Conservation (phyloP, 108 stramenopile genomes). For the Conticribra weissflogii region DNA sequence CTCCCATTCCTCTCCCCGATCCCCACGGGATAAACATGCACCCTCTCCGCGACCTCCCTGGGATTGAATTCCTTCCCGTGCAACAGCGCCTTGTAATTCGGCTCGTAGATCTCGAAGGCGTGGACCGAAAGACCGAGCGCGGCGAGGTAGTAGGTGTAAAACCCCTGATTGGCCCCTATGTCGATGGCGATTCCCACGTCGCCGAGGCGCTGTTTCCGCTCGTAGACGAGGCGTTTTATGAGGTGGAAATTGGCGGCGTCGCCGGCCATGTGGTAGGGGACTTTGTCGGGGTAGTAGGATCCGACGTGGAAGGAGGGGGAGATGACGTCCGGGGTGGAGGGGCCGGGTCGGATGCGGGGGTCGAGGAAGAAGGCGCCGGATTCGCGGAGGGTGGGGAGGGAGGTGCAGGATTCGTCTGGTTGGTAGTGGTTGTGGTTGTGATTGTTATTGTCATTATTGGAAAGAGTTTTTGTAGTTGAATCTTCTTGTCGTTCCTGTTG, state of each 20-base stretch:
- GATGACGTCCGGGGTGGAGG: conserved; percentile 3
- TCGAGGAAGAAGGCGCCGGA: too few species aligned
- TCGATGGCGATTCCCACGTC: conserved; percentile 26
- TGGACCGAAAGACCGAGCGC: conserved; percentile 29
- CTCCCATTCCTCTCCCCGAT: conserved; percentile 12
- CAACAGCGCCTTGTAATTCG: conserved; percentile 27
- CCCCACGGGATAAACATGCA: conserved; percentile 29
- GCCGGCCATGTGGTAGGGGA: conserved; percentile 17
- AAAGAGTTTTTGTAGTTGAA: too few species aligned
- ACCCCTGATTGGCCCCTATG: conserved; percentile 46
- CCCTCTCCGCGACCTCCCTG: conserved; percentile 29
- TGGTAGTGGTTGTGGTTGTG: too few species aligned
- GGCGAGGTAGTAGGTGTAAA: conserved; percentile 41
- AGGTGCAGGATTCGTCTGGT: too few species aligned
- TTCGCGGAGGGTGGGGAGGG: too few species aligned
- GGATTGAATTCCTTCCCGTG: conserved; percentile 36
- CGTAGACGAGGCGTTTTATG: conserved; percentile 11
- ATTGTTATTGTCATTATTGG: too few species aligned
- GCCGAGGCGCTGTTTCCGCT: too few species aligned
- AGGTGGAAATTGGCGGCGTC: conserved; percentile 6
- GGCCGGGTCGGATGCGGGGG: too few species aligned
- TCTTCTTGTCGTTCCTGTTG: too few species aligned
- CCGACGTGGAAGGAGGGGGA: conserved; percentile 12
- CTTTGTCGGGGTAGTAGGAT: conserved; percentile 25
- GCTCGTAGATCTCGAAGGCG: conserved; percentile 29